phyloP scores from a whole-genome alignment of 495 filamentous ascomycete genomes.

The Rhypophila decipiens region DNA sequence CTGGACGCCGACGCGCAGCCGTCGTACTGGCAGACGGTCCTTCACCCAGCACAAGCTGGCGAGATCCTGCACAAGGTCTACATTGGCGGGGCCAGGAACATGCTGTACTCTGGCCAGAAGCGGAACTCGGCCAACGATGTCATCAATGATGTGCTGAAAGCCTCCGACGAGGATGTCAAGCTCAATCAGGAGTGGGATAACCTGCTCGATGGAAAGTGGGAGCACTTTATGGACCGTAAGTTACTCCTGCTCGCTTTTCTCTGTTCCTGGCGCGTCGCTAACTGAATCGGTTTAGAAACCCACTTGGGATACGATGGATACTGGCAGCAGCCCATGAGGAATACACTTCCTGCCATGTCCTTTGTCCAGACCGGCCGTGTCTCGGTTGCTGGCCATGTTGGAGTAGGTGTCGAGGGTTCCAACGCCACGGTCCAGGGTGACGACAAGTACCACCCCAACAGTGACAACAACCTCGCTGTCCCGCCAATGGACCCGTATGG shows the following conservation, averaged over 20 bases:
- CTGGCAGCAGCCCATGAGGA: constrained; percentile 69
- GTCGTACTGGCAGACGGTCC: constrained; percentile 64
- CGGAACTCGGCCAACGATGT: constrained; percentile 59
- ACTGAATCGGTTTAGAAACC: constrained; percentile 32
- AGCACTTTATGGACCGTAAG: constrained; percentile 61
- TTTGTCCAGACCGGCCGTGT: constrained; percentile 52
- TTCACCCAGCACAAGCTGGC: constrained; percentile 60
- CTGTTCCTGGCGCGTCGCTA: neutral
- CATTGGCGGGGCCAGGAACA: constrained; percentile 55
- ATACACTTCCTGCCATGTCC: constrained; percentile 53
- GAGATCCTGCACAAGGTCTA: constrained; percentile 57
- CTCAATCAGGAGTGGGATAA: constrained; percentile 58
- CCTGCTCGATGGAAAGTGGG: constrained; percentile 65
- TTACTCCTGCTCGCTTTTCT: neutral
- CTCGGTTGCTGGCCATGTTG: constrained; percentile 56
- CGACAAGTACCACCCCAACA: constrained; percentile 56
- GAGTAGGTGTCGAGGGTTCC: constrained; percentile 57
- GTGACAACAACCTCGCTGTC: constrained; percentile 48
- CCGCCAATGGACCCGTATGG: constrained; percentile 58
- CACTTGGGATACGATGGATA: constrained; percentile 48
- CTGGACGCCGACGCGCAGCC: constrained; percentile 42
- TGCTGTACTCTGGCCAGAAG: constrained; percentile 56
- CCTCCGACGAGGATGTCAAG: constrained; percentile 55
- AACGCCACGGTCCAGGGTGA: constrained; percentile 63
- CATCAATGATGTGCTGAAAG: constrained; percentile 50